phyloP scores from a whole-genome alignment of 2,329 filamentous ascomycete species.

The Aureobasidium subglaciale region DNA sequence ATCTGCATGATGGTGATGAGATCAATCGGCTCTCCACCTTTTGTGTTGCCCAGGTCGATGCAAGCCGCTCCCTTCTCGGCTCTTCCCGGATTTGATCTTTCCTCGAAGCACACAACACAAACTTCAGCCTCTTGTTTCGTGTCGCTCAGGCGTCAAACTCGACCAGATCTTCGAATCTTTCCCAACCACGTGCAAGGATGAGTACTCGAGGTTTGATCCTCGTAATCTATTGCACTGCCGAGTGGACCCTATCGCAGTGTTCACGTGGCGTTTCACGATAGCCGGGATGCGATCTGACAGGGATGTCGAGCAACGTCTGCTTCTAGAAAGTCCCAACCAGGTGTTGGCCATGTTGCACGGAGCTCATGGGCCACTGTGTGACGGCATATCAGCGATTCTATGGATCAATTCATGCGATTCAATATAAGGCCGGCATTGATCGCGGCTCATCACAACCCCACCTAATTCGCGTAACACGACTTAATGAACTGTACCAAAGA shows the following conservation, averaged over 20 bases:
- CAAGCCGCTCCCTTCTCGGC: neutral
- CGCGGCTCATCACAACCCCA: neutral
- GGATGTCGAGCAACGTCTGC: neutral
- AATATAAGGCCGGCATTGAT: neutral
- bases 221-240: neutral
- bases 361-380: neutral
- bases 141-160: neutral
- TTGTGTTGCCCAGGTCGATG: neutral
- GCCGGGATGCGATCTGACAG: slow-evolving; percentile 4
- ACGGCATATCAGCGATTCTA: neutral
- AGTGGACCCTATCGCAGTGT: neutral
- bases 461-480: neutral
- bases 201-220: neutral
- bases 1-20: slow-evolving; percentile 1
- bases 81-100: neutral
- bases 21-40: slow-evolving; percentile 9
- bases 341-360: neutral
- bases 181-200: neutral
- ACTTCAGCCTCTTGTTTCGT: slow-evolving; percentile 3
- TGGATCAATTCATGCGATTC: neutral
- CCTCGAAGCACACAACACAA: neutral
- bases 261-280: neutral
- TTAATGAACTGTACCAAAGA: neutral
- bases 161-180: neutral
- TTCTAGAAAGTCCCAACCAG: neutral